Percentiles rank a stretch among this genome's conserved stretches.
Evolutionary conservation across 768 basidiomycete species (phyloP).

Genomic region (Mrakia blollopis): DNA sequence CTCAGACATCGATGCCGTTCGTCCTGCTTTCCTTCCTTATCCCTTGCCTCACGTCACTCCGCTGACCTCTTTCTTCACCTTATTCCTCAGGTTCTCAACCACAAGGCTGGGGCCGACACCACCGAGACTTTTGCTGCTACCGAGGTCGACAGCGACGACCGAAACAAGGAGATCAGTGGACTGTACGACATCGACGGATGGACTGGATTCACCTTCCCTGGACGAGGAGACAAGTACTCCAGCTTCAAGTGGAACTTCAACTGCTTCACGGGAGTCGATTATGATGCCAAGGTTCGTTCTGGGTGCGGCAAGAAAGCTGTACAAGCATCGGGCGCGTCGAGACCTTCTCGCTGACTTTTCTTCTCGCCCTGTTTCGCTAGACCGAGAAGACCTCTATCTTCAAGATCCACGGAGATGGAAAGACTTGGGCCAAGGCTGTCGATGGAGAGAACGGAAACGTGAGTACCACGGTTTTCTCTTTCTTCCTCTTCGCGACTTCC

Average conservation of each 20-base stretch:
- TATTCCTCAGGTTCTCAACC: slow-evolving; percentile 56
- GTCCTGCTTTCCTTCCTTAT: no score
- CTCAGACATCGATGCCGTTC: slow-evolving; percentile 40
- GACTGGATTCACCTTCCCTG: slow-evolving; percentile 67
- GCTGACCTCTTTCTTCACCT: no score
- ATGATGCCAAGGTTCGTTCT: slow-evolving; percentile 56
- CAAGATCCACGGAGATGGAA: slow-evolving; percentile 59
- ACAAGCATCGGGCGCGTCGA: slow-evolving; percentile 52
- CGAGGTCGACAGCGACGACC: slow-evolving; percentile 64
- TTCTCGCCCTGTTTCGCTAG: neutral
- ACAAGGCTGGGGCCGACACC: slow-evolving; percentile 68
- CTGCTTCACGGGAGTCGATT: slow-evolving; percentile 65
- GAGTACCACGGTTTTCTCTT: neutral
- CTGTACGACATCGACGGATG: slow-evolving; percentile 60
- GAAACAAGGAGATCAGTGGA: slow-evolving; percentile 58
- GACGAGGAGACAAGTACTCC: slow-evolving; percentile 57
- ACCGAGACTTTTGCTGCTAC: slow-evolving; percentile 64
- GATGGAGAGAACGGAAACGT: slow-evolving; percentile 79
- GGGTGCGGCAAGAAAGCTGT: slow-evolving; percentile 53
- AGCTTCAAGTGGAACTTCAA: slow-evolving; percentile 36
- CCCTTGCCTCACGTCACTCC: no score
- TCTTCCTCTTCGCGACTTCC: neutral
- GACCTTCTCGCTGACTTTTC: slow-evolving; percentile 53
- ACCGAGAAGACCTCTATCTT: slow-evolving; percentile 33
- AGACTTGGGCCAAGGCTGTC: slow-evolving; percentile 64